Evolutionary conservation across 2,329 filamentous ascomycete genomes (phyloP), one percentile per base, ranked within the genome.

Genomic region (Lizonia empirigonia): DNA sequence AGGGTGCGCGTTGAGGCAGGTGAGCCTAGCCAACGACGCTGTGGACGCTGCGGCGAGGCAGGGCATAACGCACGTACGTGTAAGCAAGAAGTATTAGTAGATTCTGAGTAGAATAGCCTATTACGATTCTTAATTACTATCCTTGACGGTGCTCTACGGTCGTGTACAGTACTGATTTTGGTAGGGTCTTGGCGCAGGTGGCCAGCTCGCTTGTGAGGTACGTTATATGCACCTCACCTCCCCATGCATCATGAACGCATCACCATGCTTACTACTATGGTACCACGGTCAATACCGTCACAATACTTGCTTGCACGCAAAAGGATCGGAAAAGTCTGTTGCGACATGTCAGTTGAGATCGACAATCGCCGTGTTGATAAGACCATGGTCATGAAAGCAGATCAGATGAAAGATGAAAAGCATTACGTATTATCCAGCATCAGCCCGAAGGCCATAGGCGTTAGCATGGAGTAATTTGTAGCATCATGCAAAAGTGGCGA

Each of bases 331-430:
- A 2, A 18, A 15, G 5, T 20, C 48, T 51, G 19, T 26, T 10
- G 9, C 19, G 26, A 20, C 15, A 32, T n/a, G 37, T 54, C 37
- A 54, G 51, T 47, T 4, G 39, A 42, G 32, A 12, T 42, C 46
- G 37, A 42, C 41, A 27, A 38, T 13, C 13, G 32, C 26, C 9
- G 8, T 44, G n/a, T 39, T 44, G 32, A 46, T 15, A 44, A 33
- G 15, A 42, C 15, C 9, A 36, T 22, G 23, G 18, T 29, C n/a
- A 23, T 24, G 7, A 35, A 42, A 41, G 46, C 51, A 50, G 32
- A 59, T 72, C 70, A 72, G 70, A 65, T 61, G 69, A 72, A 72
- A 72, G 70, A 72, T 72, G 69, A 72, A 72, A 72, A 72, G 70
- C 59, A 60, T 65, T 67, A 65, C 58, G 60, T 64, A 64, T 52